These are phyloP conservation scores for Cercospora sesami DNA, from an alignment of 2,329 filamentous ascomycete species.

Conservation along the genomic window DNA sequence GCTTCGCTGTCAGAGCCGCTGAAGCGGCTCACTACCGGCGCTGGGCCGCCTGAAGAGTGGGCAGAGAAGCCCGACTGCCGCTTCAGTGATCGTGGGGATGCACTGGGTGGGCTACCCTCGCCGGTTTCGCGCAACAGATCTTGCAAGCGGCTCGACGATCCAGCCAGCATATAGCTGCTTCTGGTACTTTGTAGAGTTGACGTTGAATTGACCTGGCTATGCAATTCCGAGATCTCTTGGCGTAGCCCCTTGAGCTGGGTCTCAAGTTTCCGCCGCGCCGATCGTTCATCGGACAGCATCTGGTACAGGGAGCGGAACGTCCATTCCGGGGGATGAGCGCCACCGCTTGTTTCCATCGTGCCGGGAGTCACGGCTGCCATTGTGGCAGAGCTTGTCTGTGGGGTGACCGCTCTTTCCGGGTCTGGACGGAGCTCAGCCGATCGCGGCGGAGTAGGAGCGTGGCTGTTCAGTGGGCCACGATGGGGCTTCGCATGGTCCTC, in stretches of 20 bases:
- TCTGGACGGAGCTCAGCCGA: slow-evolving; percentile 4
- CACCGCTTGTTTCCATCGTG: not conserved
- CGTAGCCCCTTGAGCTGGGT: slow-evolving; percentile 34
- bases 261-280: slow-evolving; percentile 39
- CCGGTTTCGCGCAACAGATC: slow-evolving; percentile 34
- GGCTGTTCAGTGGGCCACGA: slow-evolving; percentile 1
- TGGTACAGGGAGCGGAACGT: slow-evolving; percentile 41
- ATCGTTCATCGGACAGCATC: slow-evolving; percentile 42
- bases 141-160: slow-evolving; percentile 30
- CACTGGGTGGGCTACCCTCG: slow-evolving; percentile 19
- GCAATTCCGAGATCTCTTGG: slow-evolving; percentile 35
- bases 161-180: slow-evolving; percentile 32
- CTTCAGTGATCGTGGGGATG: slow-evolving; percentile 18
- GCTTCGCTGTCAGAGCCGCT: slow-evolving; percentile 33
- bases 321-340: slow-evolving; percentile 23
- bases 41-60: slow-evolving; percentile 4
- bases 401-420: not conserved
- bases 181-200: slow-evolving; percentile 29
- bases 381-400: slow-evolving; percentile 17
- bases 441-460: slow-evolving; percentile 7
- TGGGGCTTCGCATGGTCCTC: not conserved
- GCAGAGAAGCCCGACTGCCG: slow-evolving; percentile 19
- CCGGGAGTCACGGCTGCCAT: slow-evolving; percentile 14
- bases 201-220: slow-evolving; percentile 33
- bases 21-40: slow-evolving; percentile 28